Evolutionary conservation across 805 yeast species (phyloP).

Genomic region (Hanseniaspora guilliermondii): DNA sequence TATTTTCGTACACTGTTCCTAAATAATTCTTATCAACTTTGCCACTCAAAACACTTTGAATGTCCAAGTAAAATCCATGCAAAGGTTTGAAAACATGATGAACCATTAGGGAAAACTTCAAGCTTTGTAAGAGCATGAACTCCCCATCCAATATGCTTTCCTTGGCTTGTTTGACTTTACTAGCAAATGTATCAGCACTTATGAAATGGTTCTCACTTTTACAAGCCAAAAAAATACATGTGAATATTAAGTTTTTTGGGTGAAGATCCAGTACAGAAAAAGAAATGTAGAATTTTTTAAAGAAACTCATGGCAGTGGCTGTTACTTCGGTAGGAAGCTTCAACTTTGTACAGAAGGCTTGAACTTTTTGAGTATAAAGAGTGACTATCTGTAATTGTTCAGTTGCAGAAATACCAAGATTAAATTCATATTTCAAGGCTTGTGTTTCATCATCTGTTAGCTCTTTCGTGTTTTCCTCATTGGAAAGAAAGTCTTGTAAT

Average conservation of each 20-base stretch:
- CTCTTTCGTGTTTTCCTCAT: conserved; percentile 21
- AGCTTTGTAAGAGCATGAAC: conserved; percentile 57
- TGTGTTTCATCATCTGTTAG: conserved; percentile 26
- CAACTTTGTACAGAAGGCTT: conserved; percentile 57
- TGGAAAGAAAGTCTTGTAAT: conserved; percentile 22
- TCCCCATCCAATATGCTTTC: conserved; percentile 65
- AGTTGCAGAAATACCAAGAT: conserved; percentile 39
- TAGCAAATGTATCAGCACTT: conserved; percentile 66
- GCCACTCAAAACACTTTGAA: conserved; percentile 47
- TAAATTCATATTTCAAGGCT: conserved; percentile 23
- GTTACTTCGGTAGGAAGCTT: conserved; percentile 78
- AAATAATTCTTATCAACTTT: conserved; percentile 42
- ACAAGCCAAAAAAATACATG: conserved; percentile 81
- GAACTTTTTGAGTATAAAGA: conserved; percentile 61
- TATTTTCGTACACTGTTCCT: conserved; percentile 58
- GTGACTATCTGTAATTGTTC: conserved; percentile 62
- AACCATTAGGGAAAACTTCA: conserved; percentile 66
- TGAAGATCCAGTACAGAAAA: conserved; percentile 79
- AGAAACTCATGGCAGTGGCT: conserved; percentile 74
- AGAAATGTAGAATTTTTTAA: conserved; percentile 65
- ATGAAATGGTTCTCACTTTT: conserved; percentile 87
- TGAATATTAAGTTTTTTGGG: conserved; percentile 69
- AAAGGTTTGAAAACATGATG: conserved; percentile 84
- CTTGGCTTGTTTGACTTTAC: conserved; percentile 54
- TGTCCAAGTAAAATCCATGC: conserved; percentile 90